Evolutionary conservation across 2,329 filamentous ascomycete genomes (phyloP).

Genomic region (Ophiostoma piceae): DNA sequence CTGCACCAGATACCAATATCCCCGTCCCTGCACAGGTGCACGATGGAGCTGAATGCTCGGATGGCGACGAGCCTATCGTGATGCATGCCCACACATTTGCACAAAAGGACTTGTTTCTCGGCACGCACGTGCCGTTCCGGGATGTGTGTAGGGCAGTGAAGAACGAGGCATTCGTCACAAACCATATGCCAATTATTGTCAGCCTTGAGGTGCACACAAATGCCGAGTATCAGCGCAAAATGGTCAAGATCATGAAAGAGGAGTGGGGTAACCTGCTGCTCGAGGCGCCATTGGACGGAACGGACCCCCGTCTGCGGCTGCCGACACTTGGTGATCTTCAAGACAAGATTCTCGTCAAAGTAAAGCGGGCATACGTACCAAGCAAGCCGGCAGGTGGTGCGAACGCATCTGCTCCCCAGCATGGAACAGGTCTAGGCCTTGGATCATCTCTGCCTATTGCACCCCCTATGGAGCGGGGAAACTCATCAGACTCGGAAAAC

Average conservation of each 20-base stretch:
- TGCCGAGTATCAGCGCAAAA: constrained; percentile 75
- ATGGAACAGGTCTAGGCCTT: constrained; percentile 26
- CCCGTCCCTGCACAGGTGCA: constrained; percentile 23
- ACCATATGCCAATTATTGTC: constrained; percentile 77
- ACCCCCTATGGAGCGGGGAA: constrained; percentile 33
- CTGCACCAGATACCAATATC: constrained; percentile 20
- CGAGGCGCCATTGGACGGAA: constrained; percentile 48
- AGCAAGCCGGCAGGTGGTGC: constrained; percentile 21
- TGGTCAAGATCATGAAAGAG: constrained; percentile 91
- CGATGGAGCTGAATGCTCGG: constrained; percentile 25
- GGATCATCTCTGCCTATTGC: constrained; percentile 32
- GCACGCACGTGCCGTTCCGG: constrained; percentile 78
- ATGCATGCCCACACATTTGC: constrained; percentile 53
- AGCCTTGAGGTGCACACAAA: constrained; percentile 88
- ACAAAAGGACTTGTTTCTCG: constrained; percentile 62
- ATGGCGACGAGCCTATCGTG: constrained; percentile 66
- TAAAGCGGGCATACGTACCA: constrained; percentile 52
- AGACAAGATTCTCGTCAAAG: constrained; percentile 78
- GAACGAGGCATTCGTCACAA: constrained; percentile 70
- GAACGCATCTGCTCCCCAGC: constrained; percentile 30
- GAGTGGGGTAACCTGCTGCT: constrained; percentile 75
- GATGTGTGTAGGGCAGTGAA: constrained; percentile 77
- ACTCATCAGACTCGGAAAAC: constrained; percentile 40
- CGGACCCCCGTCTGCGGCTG: constrained; percentile 51
- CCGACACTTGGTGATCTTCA: constrained; percentile 66